phyloP scores from a whole-genome alignment of 1,284 basidiomycete genomes.

The Cutaneotrichosporon sp. region DNA sequence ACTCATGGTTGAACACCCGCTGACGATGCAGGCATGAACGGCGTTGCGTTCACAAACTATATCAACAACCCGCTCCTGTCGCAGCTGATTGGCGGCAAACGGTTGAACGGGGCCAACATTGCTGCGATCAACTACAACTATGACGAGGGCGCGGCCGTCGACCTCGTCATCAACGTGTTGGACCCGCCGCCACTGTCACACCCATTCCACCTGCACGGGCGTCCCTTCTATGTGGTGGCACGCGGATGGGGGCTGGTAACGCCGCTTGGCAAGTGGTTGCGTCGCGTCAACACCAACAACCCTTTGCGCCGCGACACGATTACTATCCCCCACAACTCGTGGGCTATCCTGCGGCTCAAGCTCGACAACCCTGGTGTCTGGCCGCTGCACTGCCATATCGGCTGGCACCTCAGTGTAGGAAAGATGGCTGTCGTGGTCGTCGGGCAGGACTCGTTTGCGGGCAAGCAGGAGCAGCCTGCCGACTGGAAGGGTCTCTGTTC shows the following conservation, averaged over 20 bases:
- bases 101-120: slow-evolving; percentile 16
- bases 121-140: slow-evolving; percentile 24
- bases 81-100: slow-evolving; percentile 13
- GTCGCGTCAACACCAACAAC: slow-evolving; percentile 30
- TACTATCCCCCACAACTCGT: slow-evolving; percentile 24
- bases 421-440: slow-evolving; percentile 12
- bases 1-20: no score
- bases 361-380: slow-evolving; percentile 27
- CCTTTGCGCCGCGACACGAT: slow-evolving; percentile 46
- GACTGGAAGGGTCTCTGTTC: slow-evolving; percentile 8
- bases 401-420: slow-evolving; percentile 25
- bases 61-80: slow-evolving; percentile 37
- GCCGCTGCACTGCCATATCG: slow-evolving; percentile 31
- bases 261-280: slow-evolving; percentile 6
- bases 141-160: slow-evolving; percentile 22
- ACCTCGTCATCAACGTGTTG: slow-evolving; percentile 36
- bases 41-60: slow-evolving; percentile 24
- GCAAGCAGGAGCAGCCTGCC: background rate
- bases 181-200: slow-evolving; percentile 33
- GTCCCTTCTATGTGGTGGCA: slow-evolving; percentile 34
- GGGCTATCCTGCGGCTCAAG: slow-evolving; percentile 27
- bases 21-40: slow-evolving; percentile 24
- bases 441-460: background rate
- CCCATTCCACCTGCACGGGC: slow-evolving; percentile 41
- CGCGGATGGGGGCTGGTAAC: slow-evolving; percentile 37